Conservation (phyloP, 2,329 filamentous ascomycete species). For the Mycocentrospora acerina region DNA sequence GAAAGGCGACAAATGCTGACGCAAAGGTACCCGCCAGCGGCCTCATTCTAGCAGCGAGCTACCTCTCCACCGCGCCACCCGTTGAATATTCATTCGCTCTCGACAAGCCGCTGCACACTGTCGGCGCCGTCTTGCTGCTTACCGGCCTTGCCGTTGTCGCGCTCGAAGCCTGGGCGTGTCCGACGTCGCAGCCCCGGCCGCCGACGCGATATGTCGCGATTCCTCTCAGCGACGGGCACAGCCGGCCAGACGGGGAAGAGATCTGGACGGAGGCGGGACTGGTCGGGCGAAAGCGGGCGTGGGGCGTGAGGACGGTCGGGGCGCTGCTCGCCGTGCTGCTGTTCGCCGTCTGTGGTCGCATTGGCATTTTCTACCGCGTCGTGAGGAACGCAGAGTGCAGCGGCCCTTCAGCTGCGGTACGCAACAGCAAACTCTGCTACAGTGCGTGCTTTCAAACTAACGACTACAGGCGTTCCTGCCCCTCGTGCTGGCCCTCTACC, state of each 20-base stretch:
- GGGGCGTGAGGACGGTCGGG: constrained; percentile 23
- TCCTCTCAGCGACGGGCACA: constrained; percentile 27
- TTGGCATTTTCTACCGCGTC: constrained; percentile 33
- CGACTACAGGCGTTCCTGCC: constrained; percentile 30
- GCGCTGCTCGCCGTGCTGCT: constrained; percentile 29
- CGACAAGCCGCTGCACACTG: constrained; percentile 40
- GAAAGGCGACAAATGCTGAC: constrained; percentile 19
- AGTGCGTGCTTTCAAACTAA: constrained; percentile 8
- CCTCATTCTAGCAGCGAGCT: constrained; percentile 36
- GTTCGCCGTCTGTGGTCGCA: constrained; percentile 34
- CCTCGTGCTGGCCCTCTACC: constrained; percentile 34
- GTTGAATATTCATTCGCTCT: constrained; percentile 37
- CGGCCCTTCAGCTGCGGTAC: constrained; percentile 27
- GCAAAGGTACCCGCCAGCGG: constrained; percentile 24
- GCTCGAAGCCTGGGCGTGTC: constrained; percentile 23
- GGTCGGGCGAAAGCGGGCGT: constrained; percentile 13
- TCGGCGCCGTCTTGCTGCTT: constrained; percentile 32
- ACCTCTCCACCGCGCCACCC: constrained; percentile 33
- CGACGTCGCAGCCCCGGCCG: constrained; percentile 18
- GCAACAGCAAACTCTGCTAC: not conserved
- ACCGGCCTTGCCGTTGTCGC: constrained; percentile 35
- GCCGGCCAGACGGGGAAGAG: constrained; percentile 25
- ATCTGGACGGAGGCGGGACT: constrained; percentile 27
- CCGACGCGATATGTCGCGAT: constrained; percentile 32
- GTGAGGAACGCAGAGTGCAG: constrained; percentile 35